These are phyloP conservation scores for Saturnispora hagleri DNA, from an alignment of 805 yeast genomes.

Conservation along the genomic window DNA sequence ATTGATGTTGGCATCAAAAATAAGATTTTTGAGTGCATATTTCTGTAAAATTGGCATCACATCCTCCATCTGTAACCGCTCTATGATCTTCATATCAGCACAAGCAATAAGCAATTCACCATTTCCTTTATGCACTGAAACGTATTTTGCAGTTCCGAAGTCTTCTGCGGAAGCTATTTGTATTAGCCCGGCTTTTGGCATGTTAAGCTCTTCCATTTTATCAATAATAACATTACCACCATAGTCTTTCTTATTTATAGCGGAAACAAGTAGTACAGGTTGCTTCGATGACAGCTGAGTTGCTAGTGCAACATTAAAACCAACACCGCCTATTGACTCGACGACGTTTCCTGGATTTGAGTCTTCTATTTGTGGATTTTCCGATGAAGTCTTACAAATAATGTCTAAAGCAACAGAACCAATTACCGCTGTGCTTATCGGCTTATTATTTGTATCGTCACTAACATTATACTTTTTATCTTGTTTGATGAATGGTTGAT, in stretches of 20 bases:
- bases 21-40: constrained; percentile 39
- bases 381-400: constrained; percentile 36
- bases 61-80: constrained; percentile 36
- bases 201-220: constrained; percentile 20
- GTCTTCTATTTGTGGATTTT: constrained; percentile 35
- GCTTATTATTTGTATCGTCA: background rate
- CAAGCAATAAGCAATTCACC: constrained; percentile 70
- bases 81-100: constrained; percentile 76
- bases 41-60: constrained; percentile 33
- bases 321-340: constrained; percentile 72
- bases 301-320: constrained; percentile 68
- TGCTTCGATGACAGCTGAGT: constrained; percentile 18
- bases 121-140: constrained; percentile 48
- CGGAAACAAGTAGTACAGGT: constrained; percentile 38
- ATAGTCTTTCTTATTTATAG: constrained; percentile 47
- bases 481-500: background rate
- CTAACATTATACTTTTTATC: background rate
- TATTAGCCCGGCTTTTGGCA: constrained; percentile 35
- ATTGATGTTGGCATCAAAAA: constrained; percentile 65
- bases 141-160: constrained; percentile 57
- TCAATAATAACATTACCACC: constrained; percentile 37
- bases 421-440: constrained; percentile 35
- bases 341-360: constrained; percentile 61
- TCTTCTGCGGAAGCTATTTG: constrained; percentile 7
- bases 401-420: constrained; percentile 78